A percentile compares a stretch with the other conserved stretches of the same genome.
Conservation (phyloP, 2,329 filamentous ascomycete genomes). For the Ophiostoma montium region DNA sequence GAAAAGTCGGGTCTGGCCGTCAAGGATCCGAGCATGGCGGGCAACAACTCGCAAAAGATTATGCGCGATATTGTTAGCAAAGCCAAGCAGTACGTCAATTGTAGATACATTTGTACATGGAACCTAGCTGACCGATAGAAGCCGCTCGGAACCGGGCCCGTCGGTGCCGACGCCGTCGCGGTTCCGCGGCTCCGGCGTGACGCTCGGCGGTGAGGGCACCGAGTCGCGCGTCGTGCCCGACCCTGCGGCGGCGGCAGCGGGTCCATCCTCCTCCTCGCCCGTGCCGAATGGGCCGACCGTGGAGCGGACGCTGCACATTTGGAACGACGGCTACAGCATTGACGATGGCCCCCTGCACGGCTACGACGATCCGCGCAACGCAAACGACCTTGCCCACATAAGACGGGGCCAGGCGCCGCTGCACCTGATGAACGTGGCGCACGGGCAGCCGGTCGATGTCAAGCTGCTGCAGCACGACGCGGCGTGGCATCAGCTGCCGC, state of each 20-base stretch:
- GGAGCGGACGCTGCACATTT: constrained; percentile 60
- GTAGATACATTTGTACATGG: too few relatives aligned
- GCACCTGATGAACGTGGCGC: constrained; percentile 62
- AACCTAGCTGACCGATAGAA: neutral
- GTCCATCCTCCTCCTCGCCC: constrained; percentile 7
- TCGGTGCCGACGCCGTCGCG: constrained; percentile 30
- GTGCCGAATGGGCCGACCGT: constrained; percentile 25
- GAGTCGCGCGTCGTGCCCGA: constrained; percentile 56
- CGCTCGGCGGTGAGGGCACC: constrained; percentile 63
- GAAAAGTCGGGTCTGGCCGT: constrained; percentile 67
- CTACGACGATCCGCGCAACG: constrained; percentile 66
- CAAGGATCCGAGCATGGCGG: constrained; percentile 37
- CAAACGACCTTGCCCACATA: constrained; percentile 59
- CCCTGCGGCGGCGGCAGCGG: constrained; percentile 24
- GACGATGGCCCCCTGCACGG: constrained; percentile 66
- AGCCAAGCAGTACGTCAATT: constrained; percentile 30
- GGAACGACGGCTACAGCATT: constrained; percentile 74
- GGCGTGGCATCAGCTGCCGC: constrained; percentile 58
- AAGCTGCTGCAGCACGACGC: constrained; percentile 65
- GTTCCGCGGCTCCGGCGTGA: constrained; percentile 60
- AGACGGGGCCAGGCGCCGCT: constrained; percentile 62
- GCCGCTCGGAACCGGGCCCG: constrained; percentile 16
- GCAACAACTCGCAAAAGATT: constrained; percentile 37
- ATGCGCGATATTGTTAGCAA: constrained; percentile 52
- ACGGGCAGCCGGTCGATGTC: constrained; percentile 64